Evolutionary conservation across 2,329 filamentous ascomycete genomes (phyloP).

Genomic region (Ceratocystis diversiconidia): DNA sequence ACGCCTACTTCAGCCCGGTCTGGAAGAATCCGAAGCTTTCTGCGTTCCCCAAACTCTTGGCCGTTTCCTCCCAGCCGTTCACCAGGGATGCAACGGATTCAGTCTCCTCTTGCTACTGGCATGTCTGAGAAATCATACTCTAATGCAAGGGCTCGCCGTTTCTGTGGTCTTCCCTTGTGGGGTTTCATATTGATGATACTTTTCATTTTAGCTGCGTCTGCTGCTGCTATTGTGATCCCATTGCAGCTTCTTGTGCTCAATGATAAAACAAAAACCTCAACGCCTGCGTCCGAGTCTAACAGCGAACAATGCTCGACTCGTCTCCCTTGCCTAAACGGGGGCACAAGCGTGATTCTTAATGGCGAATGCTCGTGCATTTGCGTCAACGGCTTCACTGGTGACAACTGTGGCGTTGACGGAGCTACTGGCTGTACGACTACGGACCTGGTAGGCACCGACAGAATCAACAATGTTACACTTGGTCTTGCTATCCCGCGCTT

Average conservation of each 20-base stretch:
- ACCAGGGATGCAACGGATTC: slow-evolving; percentile 13
- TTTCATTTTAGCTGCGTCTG: slow-evolving; percentile 47
- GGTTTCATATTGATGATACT: slow-evolving; percentile 55
- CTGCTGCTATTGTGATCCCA: slow-evolving; percentile 72
- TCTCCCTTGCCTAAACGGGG: slow-evolving; percentile 63
- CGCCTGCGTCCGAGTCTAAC: slow-evolving; percentile 25
- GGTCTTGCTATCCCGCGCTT: slow-evolving; percentile 66
- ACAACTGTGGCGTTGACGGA: slow-evolving; percentile 35
- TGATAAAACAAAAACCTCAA: slow-evolving; percentile 24
- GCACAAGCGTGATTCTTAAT: slow-evolving; percentile 55
- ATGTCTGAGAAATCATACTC: slow-evolving; percentile 16
- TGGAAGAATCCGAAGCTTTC: slow-evolving; percentile 30
- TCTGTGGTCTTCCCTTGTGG: slow-evolving; percentile 75
- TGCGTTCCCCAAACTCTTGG: slow-evolving; percentile 33
- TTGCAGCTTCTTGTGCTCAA: slow-evolving; percentile 49
- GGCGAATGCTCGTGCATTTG: slow-evolving; percentile 74
- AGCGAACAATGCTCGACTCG: slow-evolving; percentile 43
- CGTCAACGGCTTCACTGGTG: slow-evolving; percentile 66
- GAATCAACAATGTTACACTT: slow-evolving; percentile 56
- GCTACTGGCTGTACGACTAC: slow-evolving; percentile 41
- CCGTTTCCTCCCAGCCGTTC: slow-evolving; percentile 29
- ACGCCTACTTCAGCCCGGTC: slow-evolving; percentile 23
- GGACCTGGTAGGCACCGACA: slow-evolving; percentile 27
- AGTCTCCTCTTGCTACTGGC: slow-evolving; percentile 13
- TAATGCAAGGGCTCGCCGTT: slow-evolving; percentile 39